Evolutionary conservation across 2,329 filamentous ascomycete genomes (phyloP), one percentile per base, ranked within the genome.

Genomic region (Aspergillus caelatus): DNA sequence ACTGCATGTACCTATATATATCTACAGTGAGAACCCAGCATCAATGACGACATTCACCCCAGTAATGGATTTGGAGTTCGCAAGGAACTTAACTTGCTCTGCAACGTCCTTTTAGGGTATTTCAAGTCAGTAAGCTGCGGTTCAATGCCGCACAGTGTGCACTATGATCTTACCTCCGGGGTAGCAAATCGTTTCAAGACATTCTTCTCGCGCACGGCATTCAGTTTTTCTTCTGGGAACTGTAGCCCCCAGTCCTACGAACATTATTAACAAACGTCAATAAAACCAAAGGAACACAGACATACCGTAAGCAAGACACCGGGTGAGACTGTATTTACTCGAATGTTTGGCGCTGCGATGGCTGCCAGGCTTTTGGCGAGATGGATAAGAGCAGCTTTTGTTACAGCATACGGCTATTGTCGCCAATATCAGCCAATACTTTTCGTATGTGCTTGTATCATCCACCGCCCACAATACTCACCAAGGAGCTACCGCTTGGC

Each of bases 401-500:
- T 41, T n/a, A 41, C 39, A 41, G 39, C 39, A 41, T 41, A 41
- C 8, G 39, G 39, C 39, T 41, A 41, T 41, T 41, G 34, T 7
- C 39, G 7, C 39, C 39, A n/a, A 41, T 41, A 41, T 41, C 39
- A 41, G 39, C 39, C 19, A 41, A n/a, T 9, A 19, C 2, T 14
- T 9, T n/a, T n/a, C 16, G 14, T 14, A 26, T 26, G 26, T 26
- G 4, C 26, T 3, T 2, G n/a, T 41, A 41, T n/a, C 39, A 41
- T 19, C 8, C 8, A 6, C 7, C 39, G 7, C 8, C 19, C 7
- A n/a, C 8, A 19, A 41, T 41, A 41, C 39, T n/a, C 39, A 65
- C 63, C 67, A 90, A 72, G 2, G 84, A 85, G 65, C 87, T 90
- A 1, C 89, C 89, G 63, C 83, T 86, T 0, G 86, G 84, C 69